Evolutionary conservation across 1,284 basidiomycete genomes (phyloP).

Genomic region (Cutaneotrichosporon dermatis): DNA sequence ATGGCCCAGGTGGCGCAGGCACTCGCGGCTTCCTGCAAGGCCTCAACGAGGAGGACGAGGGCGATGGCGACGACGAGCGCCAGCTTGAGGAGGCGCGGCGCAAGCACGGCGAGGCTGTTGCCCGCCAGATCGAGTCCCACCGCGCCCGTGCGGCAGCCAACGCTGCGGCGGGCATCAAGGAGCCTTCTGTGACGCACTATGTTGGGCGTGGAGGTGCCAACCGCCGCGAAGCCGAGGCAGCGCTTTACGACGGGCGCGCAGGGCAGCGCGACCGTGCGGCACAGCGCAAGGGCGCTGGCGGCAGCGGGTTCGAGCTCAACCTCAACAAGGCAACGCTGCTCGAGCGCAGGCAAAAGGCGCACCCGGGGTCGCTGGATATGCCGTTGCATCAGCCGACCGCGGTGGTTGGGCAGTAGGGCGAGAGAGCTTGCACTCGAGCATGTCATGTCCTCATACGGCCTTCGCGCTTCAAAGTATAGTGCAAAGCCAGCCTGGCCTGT

Average conservation of each 20-base stretch:
- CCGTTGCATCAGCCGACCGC: background rate
- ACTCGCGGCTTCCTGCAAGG: constrained; percentile 73
- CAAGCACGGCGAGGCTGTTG: constrained; percentile 53
- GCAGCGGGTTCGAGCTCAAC: constrained; percentile 66
- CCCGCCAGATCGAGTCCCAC: constrained; percentile 48
- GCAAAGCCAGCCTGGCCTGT: too few relatives aligned
- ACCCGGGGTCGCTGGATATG: background rate
- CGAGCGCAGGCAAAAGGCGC: constrained; percentile 50
- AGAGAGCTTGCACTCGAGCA: too few relatives aligned
- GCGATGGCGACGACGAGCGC: constrained; percentile 53
- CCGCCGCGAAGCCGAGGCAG: constrained; percentile 51
- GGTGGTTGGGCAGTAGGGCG: constrained; percentile 5
- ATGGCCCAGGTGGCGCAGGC: constrained; percentile 63
- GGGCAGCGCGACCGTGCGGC: constrained; percentile 62
- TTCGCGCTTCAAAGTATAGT: too few relatives aligned
- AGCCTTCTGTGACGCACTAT: constrained; percentile 50
- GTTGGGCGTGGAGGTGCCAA: constrained; percentile 49
- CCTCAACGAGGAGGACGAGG: constrained; percentile 90
- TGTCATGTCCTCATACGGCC: too few relatives aligned
- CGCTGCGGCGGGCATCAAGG: constrained; percentile 48
- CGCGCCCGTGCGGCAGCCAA: constrained; percentile 46
- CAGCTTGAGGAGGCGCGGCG: constrained; percentile 53
- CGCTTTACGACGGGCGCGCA: constrained; percentile 64
- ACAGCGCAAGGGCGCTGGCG: constrained; percentile 11
- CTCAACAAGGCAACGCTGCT: constrained; percentile 77